Percentiles rank a stretch among this genome's conserved stretches.
Conservation (phyloP, 345 rosid genomes). For the Rhizophora apiculata region DNA sequence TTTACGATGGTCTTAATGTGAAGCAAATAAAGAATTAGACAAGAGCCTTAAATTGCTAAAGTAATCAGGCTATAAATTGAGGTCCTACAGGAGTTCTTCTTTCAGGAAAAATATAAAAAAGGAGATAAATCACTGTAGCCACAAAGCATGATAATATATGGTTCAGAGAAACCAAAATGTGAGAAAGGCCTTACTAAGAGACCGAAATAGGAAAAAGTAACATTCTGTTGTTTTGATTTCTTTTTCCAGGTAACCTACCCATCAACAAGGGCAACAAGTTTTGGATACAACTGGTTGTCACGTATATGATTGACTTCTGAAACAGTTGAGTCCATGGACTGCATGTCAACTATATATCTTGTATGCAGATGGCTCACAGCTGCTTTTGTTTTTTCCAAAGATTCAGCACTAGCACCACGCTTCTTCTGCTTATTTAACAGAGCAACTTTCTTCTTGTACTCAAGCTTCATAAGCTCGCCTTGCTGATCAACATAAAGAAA, state of each 20-base stretch:
- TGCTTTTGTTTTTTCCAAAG: slow-evolving; percentile 89
- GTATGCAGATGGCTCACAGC: slow-evolving; percentile 91
- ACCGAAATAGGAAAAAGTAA: neutral
- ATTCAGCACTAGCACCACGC: slow-evolving; percentile 66
- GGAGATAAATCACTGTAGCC: neutral
- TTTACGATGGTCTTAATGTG: neutral
- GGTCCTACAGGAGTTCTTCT: too few species aligned
- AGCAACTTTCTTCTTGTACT: slow-evolving; percentile 77
- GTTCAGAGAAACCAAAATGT: neutral
- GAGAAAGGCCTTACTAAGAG: neutral
- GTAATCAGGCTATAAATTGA: too few species aligned
- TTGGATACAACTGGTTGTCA: slow-evolving; percentile 81
- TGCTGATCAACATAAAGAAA: slow-evolving; percentile 46
- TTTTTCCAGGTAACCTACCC: slow-evolving; percentile 48
- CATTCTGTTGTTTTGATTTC: neutral
- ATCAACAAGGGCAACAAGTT: slow-evolving; percentile 64
- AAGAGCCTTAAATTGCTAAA: too few species aligned
- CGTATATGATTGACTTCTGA: slow-evolving; percentile 86
- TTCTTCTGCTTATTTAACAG: slow-evolving; percentile 66
- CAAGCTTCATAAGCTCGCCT: slow-evolving; percentile 94
- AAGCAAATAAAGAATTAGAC: neutral
- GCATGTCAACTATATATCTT: slow-evolving; percentile 95
- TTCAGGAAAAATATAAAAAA: neutral
- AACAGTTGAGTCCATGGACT: slow-evolving; percentile 93
- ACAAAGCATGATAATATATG: neutral